Evolutionary conservation across 2,329 filamentous ascomycete genomes (phyloP).

Genomic region (Xylaria sp.): DNA sequence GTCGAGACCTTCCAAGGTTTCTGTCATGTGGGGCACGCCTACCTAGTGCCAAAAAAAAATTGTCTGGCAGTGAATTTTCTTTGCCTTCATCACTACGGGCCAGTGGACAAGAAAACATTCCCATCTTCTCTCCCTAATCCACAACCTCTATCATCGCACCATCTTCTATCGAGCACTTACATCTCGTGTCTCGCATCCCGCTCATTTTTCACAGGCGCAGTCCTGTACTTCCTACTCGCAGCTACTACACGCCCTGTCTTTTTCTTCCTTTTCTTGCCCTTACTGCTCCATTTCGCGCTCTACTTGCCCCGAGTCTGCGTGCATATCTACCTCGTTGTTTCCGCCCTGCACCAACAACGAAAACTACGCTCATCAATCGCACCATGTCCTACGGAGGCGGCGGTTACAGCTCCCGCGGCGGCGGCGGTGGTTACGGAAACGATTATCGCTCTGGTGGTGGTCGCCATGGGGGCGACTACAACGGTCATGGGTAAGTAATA

Average conservation of each 20-base stretch:
- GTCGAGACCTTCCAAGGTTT: neutral
- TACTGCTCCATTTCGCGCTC: constrained; percentile 32
- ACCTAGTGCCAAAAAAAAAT: constrained; percentile 36
- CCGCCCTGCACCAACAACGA: constrained; percentile 15
- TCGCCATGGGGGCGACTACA: constrained; percentile 49
- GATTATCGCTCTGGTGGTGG: constrained; percentile 37
- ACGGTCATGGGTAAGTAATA: constrained; percentile 44
- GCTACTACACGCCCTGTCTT: neutral
- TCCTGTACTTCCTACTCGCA: constrained; percentile 26
- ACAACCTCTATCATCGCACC: constrained; percentile 27
- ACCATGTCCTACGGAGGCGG: constrained; percentile 74
- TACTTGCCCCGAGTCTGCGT: constrained; percentile 19
- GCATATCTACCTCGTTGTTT: constrained; percentile 17
- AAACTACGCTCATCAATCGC: constrained; percentile 23
- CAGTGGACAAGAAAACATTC: constrained; percentile 19
- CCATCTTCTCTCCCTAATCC: constrained; percentile 26
- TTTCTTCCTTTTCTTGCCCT: constrained; percentile 21
- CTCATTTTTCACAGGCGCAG: constrained; percentile 40
- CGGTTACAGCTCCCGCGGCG: constrained; percentile 35
- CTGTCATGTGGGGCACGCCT: constrained; percentile 29
- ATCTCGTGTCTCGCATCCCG: constrained; percentile 28
- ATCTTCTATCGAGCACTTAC: constrained; percentile 21
- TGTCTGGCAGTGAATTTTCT: constrained; percentile 38
- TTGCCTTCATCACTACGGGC: constrained; percentile 37
- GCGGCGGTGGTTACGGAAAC: constrained; percentile 43